A percentile compares a stretch with the other conserved stretches of the same genome.
Evolutionary conservation across 768 basidiomycete genomes (phyloP).

Genomic region (Gloeostereum incarnatum): DNA sequence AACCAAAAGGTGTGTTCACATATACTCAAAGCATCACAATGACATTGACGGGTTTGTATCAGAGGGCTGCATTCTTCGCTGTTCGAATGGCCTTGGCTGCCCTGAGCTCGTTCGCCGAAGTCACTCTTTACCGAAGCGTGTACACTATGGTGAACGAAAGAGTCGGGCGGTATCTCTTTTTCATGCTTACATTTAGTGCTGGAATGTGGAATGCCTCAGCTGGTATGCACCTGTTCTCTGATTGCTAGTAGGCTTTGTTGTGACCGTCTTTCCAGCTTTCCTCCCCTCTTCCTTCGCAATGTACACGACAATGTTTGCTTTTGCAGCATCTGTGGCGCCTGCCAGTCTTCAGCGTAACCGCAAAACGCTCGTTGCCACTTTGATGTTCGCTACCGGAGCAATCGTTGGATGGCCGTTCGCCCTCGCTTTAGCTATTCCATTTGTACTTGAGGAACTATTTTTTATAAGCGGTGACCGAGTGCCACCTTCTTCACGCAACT

Average conservation of each 20-base stretch:
- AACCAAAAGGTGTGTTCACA: slow-evolving; percentile 58
- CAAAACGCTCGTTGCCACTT: slow-evolving; percentile 56
- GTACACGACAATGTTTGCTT: slow-evolving; percentile 79
- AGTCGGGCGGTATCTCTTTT: slow-evolving; percentile 89
- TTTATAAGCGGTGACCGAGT: slow-evolving; percentile 63
- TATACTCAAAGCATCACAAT: not conserved
- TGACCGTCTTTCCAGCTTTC: slow-evolving; percentile 51
- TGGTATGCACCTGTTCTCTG: slow-evolving; percentile 33
- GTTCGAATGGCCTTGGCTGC: slow-evolving; percentile 73
- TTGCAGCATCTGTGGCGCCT: slow-evolving; percentile 56
- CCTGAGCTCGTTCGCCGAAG: slow-evolving; percentile 72
- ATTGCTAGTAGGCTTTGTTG: slow-evolving; percentile 2
- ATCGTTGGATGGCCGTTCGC: slow-evolving; percentile 97
- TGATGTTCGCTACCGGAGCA: slow-evolving; percentile 71
- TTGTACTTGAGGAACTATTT: slow-evolving; percentile 85
- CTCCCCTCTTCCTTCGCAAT: slow-evolving; percentile 94
- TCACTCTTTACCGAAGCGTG: slow-evolving; percentile 72
- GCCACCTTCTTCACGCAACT: slow-evolving; percentile 25
- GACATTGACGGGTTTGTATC: slow-evolving; percentile 4
- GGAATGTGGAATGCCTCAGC: slow-evolving; percentile 94
- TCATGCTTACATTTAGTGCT: slow-evolving; percentile 75
- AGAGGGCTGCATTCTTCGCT: slow-evolving; percentile 87
- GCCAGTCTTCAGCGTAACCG: slow-evolving; percentile 40
- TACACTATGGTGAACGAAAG: slow-evolving; percentile 78
- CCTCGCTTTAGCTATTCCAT: slow-evolving; percentile 80